phyloP scores from a whole-genome alignment of 768 basidiomycete genomes.

The Tricholoma saponaceum region DNA sequence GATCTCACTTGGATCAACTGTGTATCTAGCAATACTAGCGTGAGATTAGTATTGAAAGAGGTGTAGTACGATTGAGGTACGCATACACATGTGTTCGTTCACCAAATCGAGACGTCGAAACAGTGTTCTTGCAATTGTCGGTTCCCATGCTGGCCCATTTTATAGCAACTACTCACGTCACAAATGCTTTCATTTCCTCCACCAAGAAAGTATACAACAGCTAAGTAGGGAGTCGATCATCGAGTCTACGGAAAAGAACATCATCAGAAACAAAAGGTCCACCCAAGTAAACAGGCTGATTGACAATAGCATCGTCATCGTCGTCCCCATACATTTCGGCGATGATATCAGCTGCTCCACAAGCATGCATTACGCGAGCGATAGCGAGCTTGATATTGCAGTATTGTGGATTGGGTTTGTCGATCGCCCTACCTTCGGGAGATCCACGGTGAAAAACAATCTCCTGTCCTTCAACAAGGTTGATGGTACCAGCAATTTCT shows the following conservation, averaged over 20 bases:
- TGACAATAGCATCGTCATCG: slow-evolving; percentile 6
- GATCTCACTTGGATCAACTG: too few species aligned
- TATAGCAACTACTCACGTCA: background rate
- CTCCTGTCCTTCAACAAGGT: background rate
- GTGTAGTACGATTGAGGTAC: too few species aligned
- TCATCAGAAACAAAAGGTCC: slow-evolving; percentile 12
- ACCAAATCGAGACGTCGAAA: too few species aligned
- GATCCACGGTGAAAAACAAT: background rate
- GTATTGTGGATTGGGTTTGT: slow-evolving; percentile 5
- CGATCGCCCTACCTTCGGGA: background rate
- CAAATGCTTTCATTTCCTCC: background rate
- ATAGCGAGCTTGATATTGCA: slow-evolving; percentile 11
- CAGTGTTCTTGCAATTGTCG: too few species aligned
- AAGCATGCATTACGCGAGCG: slow-evolving; percentile 8
- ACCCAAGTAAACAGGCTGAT: slow-evolving; percentile 10
- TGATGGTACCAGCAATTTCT: background rate
- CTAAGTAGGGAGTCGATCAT: background rate
- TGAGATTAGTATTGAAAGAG: too few species aligned
- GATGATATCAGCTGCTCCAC: slow-evolving; percentile 9
- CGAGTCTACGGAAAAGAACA: slow-evolving; percentile 7
- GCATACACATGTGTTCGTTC: too few species aligned
- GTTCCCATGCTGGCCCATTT: background rate
- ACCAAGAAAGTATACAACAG: background rate
- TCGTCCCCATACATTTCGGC: slow-evolving; percentile 3
- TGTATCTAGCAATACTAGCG: too few species aligned